These are phyloP conservation scores for Calendula officinalis DNA, from an alignment of 129 eudicot species.

Conservation along the genomic window DNA sequence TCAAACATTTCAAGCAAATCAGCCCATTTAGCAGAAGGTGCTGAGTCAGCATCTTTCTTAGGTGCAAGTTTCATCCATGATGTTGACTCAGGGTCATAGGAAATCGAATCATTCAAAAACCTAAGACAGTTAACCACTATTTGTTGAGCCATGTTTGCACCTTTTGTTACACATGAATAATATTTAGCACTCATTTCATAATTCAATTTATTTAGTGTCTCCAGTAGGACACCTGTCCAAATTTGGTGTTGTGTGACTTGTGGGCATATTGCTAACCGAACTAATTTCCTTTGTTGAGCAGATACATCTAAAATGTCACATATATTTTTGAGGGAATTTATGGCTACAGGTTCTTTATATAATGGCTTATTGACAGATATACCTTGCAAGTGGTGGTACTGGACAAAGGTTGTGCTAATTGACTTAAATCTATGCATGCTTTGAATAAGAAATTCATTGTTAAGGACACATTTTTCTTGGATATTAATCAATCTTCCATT, in stretches of 20 bases:
- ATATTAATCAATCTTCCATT: conserved; percentile 60
- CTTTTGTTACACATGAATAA: conserved; percentile 33
- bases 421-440: conserved; percentile 62
- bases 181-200: conserved; percentile 42
- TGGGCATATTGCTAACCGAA: conserved; percentile 61
- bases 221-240: conserved; percentile 65
- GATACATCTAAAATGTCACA: conserved; percentile 60
- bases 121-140: conserved; percentile 60
- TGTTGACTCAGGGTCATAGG: conserved; percentile 57
- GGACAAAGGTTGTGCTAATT: conserved; percentile 43
- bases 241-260: conserved; percentile 83
- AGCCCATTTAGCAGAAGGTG: conserved; percentile 61
- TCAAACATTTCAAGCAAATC: conserved; percentile 76
- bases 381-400: conserved; percentile 37
- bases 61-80: conserved; percentile 86
- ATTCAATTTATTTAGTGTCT: conserved; percentile 51
- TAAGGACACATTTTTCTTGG: conserved; percentile 42
- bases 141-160: conserved; percentile 51
- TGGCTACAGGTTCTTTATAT: conserved; percentile 45
- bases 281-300: conserved; percentile 77
- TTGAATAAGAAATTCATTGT: conserved; percentile 49
- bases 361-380: conserved; percentile 39
- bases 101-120: conserved; percentile 45
- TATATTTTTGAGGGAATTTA: conserved; percentile 60
- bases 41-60: conserved; percentile 33